A percentile compares a stretch with the other conserved stretches of the same genome.
phyloP scores from a whole-genome alignment of 208 protist species.

The Leishmania gerbilli region DNA sequence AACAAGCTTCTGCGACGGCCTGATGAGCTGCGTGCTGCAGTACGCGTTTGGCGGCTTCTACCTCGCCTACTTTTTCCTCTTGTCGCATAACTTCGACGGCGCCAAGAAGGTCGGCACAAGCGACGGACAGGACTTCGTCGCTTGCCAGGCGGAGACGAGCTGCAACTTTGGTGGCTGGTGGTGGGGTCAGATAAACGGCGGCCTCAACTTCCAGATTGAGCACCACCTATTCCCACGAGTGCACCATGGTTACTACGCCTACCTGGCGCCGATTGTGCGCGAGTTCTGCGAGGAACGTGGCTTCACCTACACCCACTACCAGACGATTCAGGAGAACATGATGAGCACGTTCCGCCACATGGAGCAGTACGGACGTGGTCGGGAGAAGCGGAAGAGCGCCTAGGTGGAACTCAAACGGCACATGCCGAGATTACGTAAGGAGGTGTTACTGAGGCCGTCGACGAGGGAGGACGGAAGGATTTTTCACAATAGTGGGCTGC shows the following conservation, averaged over 20 bases:
- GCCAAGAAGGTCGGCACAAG: constrained; percentile 65
- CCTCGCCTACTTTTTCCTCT: constrained; percentile 82
- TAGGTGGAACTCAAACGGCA: not conserved
- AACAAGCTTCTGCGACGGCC: constrained; percentile 37
- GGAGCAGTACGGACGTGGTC: constrained; percentile 54
- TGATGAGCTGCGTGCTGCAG: constrained; percentile 53
- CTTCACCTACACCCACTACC: constrained; percentile 72
- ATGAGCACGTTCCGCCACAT: constrained; percentile 68
- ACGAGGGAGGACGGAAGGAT: not conserved
- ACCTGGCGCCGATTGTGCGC: constrained; percentile 74
- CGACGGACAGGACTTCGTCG: constrained; percentile 61
- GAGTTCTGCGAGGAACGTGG: constrained; percentile 61
- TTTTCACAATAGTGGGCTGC: not conserved
- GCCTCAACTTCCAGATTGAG: constrained; percentile 90
- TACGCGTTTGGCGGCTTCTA: constrained; percentile 81
- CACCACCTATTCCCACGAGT: constrained; percentile 90
- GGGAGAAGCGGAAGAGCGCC: constrained; percentile 38
- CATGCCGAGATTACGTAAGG: not conserved
- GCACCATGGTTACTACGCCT: constrained; percentile 79
- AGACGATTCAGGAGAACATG: constrained; percentile 72
- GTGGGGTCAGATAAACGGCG: constrained; percentile 79
- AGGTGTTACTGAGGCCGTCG: not conserved
- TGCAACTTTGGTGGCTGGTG: constrained; percentile 81
- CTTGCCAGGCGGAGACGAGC: constrained; percentile 69
- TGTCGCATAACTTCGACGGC: constrained; percentile 82